Evolutionary conservation across 345 rosid genomes (phyloP).

Genomic region (Eucalyptus pumila): DNA sequence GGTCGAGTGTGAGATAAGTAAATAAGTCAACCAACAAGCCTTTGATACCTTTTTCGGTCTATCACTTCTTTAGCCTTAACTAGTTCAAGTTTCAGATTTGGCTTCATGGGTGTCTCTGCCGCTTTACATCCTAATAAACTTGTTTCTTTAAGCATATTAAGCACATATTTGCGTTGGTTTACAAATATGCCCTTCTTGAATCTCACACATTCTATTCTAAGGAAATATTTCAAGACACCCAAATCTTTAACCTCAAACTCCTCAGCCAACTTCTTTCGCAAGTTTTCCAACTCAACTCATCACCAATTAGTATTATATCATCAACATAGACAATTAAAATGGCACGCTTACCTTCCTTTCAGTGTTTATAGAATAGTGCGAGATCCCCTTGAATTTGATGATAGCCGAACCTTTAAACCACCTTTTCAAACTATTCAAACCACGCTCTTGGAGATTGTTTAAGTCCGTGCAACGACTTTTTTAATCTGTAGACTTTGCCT

Average conservation of each 20-base stretch:
- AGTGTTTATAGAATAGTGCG: neutral
- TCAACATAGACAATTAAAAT: neutral
- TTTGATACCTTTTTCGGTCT: neutral
- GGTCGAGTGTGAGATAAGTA: neutral
- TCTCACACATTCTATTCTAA: neutral
- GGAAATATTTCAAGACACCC: neutral
- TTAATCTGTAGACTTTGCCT: neutral
- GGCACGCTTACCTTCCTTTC: neutral
- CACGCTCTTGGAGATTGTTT: neutral
- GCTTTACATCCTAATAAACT: neutral
- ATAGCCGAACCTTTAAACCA: neutral
- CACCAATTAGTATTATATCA: neutral
- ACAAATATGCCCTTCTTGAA: neutral
- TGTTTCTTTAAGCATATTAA: neutral
- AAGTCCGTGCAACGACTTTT: neutral
- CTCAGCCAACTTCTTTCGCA: neutral
- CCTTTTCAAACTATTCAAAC: neutral
- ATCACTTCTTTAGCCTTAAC: neutral
- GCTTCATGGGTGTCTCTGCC: neutral
- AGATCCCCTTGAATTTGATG: neutral
- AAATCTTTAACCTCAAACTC: neutral
- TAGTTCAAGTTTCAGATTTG: neutral
- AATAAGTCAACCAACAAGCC: neutral
- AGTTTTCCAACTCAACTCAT: neutral
- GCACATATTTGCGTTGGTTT: neutral